phyloP scores from a whole-genome alignment of 164 flowering plant genomes.

The Annona cherimola region DNA sequence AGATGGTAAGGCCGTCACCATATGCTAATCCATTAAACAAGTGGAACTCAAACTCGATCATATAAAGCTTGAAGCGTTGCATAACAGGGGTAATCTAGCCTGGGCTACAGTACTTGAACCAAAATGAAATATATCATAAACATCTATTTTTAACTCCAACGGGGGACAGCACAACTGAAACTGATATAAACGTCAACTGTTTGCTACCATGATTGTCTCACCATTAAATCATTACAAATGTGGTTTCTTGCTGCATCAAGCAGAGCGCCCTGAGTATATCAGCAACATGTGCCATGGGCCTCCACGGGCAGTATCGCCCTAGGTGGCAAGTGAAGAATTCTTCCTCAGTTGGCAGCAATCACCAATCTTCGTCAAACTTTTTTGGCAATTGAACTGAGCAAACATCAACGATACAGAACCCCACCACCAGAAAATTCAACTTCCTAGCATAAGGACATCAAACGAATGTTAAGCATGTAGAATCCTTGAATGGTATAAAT shows the following conservation, averaged over 20 bases:
- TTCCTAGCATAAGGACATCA: slow-evolving; percentile 15
- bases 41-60: too few species aligned
- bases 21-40: too few species aligned
- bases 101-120: too few species aligned
- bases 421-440: slow-evolving; percentile 29
- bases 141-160: neutral
- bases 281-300: neutral
- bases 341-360: neutral
- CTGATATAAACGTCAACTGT: neutral
- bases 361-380: neutral
- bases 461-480: neutral
- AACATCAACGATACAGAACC: slow-evolving; percentile 5
- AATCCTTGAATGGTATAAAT: neutral
- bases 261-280: neutral
- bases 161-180: neutral
- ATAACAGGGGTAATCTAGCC: too few species aligned
- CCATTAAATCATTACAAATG: neutral
- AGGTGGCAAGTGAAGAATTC: neutral
- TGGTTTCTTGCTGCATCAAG: neutral
- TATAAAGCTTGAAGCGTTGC: too few species aligned
- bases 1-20: too few species aligned
- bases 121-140: neutral
- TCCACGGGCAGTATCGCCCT: neutral
- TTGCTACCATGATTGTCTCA: neutral
- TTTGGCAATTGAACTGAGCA: neutral